These are phyloP conservation scores for Durio zibethinus DNA, from an alignment of 345 rosid species.

Conservation along the genomic window DNA sequence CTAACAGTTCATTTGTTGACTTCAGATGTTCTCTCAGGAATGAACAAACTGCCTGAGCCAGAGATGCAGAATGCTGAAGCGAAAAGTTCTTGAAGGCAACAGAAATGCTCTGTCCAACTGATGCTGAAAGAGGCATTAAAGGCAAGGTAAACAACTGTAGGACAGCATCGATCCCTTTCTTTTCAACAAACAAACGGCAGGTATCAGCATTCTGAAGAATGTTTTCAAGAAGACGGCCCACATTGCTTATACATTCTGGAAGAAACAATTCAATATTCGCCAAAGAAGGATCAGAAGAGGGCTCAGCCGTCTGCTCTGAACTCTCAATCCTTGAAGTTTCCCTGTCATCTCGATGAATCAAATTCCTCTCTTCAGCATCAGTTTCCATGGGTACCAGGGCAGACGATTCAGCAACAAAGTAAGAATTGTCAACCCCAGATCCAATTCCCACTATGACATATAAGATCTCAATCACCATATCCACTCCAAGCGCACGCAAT, in stretches of 20 bases:
- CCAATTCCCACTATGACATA: conserved; percentile 56
- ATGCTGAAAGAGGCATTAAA: conserved; percentile 68
- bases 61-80: conserved; percentile 74
- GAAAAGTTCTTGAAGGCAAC: conserved; percentile 95
- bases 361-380: conserved; percentile 57
- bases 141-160: conserved; percentile 75
- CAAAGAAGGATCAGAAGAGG: conserved; percentile 52
- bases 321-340: conserved; percentile 42
- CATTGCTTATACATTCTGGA: conserved; percentile 78
- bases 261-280: conserved; percentile 62
- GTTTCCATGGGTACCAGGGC: conserved; percentile 87
- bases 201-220: conserved; percentile 95
- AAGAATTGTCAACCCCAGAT: conserved; percentile 54
- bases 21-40: conserved; percentile 74
- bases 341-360: conserved; percentile 32
- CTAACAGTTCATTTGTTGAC: conserved; percentile 50
- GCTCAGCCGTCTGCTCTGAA: conserved; percentile 50
- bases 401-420: conserved; percentile 41
- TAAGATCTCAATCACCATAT: conserved; percentile 87
- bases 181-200: conserved; percentile 88
- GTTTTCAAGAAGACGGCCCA: conserved; percentile 86
- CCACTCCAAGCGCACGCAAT: conserved; percentile 81
- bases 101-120: conserved; percentile 77
- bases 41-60: conserved; percentile 84
- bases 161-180: conserved; percentile 86